phyloP scores from a whole-genome alignment of 306 rosid genomes.

The Sicyos edulis region DNA sequence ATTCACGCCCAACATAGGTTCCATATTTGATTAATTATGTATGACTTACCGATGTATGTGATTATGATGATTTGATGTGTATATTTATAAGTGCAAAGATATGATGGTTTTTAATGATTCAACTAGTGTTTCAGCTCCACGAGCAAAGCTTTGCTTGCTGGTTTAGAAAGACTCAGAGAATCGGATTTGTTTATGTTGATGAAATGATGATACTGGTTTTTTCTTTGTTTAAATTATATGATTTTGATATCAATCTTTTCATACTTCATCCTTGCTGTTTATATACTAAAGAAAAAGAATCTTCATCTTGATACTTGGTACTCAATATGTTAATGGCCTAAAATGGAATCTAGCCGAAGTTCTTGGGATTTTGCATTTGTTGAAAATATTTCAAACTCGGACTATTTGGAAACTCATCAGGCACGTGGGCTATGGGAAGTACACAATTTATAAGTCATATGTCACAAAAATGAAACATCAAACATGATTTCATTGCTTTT shows the following conservation, averaged over 20 bases:
- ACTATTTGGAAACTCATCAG: background rate
- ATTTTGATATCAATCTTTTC: background rate
- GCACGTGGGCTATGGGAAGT: no score
- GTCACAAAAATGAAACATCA: no score
- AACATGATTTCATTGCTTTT: background rate
- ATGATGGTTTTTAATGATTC: background rate
- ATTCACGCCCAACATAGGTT: background rate
- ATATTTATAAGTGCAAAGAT: background rate
- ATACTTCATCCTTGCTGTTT: background rate
- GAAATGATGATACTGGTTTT: background rate
- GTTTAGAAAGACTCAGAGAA: background rate
- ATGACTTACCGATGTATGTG: background rate
- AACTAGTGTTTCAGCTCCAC: background rate
- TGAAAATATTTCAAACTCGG: background rate
- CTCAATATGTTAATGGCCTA: background rate
- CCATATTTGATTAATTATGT: slow-evolving; percentile 4
- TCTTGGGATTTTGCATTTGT: background rate
- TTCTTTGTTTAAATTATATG: background rate
- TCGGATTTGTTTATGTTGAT: background rate
- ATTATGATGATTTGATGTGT: background rate
- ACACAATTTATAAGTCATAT: no score
- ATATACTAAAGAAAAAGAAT: background rate
- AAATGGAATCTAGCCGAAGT: background rate
- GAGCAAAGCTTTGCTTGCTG: background rate
- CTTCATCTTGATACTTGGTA: slow-evolving; percentile 5